Conservation (phyloP, 345 rosid genomes). For the Pistacia vera region DNA sequence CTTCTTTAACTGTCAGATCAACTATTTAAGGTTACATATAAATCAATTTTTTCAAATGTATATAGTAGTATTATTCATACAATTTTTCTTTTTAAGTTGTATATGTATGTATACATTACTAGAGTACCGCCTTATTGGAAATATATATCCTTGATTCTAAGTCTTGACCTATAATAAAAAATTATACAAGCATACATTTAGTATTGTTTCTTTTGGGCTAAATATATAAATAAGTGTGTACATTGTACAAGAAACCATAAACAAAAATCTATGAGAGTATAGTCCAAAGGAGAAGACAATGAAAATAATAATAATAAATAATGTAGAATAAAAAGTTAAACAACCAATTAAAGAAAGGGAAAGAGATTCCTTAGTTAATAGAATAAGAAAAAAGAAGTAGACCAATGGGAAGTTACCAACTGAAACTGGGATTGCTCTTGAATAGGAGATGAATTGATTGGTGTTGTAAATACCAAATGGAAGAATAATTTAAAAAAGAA, state of each 20-base stretch:
- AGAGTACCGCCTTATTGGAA: too few relatives aligned
- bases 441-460: constrained; percentile 16
- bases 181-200: too few relatives aligned
- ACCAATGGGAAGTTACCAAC: constrained; percentile 39
- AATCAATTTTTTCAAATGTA: too few relatives aligned
- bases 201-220: too few relatives aligned
- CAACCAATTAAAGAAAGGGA: constrained; percentile 16
- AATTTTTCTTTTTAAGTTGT: too few relatives aligned
- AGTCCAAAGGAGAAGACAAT: constrained; percentile 40
- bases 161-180: too few relatives aligned
- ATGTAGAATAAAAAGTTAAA: background rate
- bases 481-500: background rate
- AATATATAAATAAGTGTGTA: background rate
- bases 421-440: constrained; percentile 33
- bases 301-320: background rate
- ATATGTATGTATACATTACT: too few relatives aligned
- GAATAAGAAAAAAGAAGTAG: constrained; percentile 22
- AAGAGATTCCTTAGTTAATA: constrained; percentile 29
- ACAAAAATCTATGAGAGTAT: constrained; percentile 19
- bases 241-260: constrained; percentile 33
- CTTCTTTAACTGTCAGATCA: too few relatives aligned
- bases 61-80: too few relatives aligned
- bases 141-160: too few relatives aligned
- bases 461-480: too few relatives aligned
- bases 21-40: too few relatives aligned